Conservation (phyloP, 768 basidiomycete species). For the Tricholoma terreum region DNA sequence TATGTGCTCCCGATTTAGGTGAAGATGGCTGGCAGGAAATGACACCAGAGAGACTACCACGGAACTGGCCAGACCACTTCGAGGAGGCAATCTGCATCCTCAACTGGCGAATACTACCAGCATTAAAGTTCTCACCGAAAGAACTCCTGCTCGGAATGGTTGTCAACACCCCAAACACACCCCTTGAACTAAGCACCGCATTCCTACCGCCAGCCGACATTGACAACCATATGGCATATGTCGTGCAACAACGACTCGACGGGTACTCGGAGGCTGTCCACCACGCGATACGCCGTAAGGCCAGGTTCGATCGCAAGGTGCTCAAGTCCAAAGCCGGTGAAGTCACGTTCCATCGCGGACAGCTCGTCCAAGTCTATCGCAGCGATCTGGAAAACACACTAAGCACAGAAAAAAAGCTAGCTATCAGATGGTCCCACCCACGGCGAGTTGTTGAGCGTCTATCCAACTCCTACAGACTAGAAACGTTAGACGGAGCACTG, state of each 20-base stretch:
- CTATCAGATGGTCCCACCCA: constrained; percentile 30
- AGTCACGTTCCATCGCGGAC: constrained; percentile 20
- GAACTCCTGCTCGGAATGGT: constrained; percentile 30
- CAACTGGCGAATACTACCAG: constrained; percentile 24
- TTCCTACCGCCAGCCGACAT: constrained; percentile 3
- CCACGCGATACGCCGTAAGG: constrained; percentile 23
- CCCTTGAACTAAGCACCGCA: neutral
- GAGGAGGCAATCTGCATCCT: constrained; percentile 22
- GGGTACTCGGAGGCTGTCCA: too few relatives aligned
- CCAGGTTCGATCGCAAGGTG: constrained; percentile 23
- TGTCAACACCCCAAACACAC: constrained; percentile 23
- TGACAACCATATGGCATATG: constrained; percentile 21
- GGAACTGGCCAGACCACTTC: constrained; percentile 31
- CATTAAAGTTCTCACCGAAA: constrained; percentile 23
- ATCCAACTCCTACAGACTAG: constrained; percentile 23
- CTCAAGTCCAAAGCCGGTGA: constrained; percentile 8
- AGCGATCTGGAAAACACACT: constrained; percentile 28
- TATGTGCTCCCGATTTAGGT: too few relatives aligned
- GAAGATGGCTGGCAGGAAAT: too few relatives aligned
- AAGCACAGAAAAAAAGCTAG: constrained; percentile 24
- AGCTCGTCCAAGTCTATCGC: constrained; percentile 36
- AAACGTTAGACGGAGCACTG: constrained; percentile 12
- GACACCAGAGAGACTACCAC: constrained; percentile 17
- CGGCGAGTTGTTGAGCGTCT: constrained; percentile 7
- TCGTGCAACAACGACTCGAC: too few relatives aligned